Conservation (phyloP, 73 alveolate species). For the Paramecium sexaurelia region DNA sequence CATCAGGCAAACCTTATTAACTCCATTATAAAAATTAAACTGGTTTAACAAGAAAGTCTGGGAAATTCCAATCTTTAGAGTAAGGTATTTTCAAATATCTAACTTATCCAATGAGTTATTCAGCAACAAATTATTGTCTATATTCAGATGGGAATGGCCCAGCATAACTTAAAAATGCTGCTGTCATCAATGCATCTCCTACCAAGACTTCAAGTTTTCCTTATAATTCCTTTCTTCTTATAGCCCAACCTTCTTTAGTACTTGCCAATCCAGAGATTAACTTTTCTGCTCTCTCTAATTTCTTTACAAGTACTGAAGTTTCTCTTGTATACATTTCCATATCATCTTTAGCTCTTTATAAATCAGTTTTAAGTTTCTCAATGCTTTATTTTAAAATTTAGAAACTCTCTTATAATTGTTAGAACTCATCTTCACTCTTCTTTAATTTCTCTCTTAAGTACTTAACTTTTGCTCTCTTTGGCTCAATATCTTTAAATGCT, state of each 20-base stretch:
- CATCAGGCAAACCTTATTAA: constrained; percentile 94
- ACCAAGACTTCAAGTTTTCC: constrained; percentile 91
- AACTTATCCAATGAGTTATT: constrained; percentile 55
- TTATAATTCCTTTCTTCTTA: constrained; percentile 72
- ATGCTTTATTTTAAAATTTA: constrained; percentile 71
- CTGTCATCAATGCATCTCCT: constrained; percentile 98
- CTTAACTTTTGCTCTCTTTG: constrained; percentile 89
- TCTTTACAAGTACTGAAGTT: constrained; percentile 88
- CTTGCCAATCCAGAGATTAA: constrained; percentile 99
- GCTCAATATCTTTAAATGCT: constrained; percentile 96
- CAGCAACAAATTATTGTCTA: constrained; percentile 81
- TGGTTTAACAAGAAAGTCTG: constrained; percentile 92
- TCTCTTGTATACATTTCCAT: constrained; percentile 87
- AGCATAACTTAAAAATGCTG: constrained; percentile 98
- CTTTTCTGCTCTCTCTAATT: constrained; percentile 98
- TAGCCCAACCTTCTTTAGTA: constrained; percentile 98
- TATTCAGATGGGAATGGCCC: constrained; percentile 99
- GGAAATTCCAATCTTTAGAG: constrained; percentile 85
- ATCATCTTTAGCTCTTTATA: constrained; percentile 86
- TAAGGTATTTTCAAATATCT: constrained; percentile 79
- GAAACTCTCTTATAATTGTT: constrained; percentile 76
- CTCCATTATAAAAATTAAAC: constrained; percentile 95
- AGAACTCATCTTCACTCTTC: constrained; percentile 76
- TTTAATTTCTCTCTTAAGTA: constrained; percentile 78
- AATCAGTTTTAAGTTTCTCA: constrained; percentile 60